Percentiles rank a stretch among this genome's conserved stretches.
Evolutionary conservation across 495 filamentous ascomycete genomes (phyloP).

Genomic region (Aspergillus bertholletiae): DNA sequence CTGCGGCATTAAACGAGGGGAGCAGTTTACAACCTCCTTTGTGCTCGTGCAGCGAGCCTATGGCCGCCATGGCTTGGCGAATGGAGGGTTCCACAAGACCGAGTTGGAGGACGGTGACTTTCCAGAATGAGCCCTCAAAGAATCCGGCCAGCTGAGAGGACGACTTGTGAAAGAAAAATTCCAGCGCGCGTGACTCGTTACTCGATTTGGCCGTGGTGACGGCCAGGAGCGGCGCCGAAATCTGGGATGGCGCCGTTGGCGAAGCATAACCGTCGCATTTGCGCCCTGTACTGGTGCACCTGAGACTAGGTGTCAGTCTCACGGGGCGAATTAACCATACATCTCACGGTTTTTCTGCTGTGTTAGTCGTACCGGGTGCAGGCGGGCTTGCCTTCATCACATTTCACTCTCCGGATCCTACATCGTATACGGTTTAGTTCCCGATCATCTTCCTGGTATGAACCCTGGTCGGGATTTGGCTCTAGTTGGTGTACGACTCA

Average conservation of each 20-base stretch:
- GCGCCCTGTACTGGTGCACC: slow-evolving; percentile 34
- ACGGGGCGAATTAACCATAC: no score
- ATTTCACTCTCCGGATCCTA: slow-evolving; percentile 26
- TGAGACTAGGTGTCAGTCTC: background rate
- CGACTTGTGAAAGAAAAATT: slow-evolving; percentile 16
- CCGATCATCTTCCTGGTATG: no score
- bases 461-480: background rate
- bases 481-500: slow-evolving; percentile 7
- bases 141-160: slow-evolving; percentile 58
- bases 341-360: background rate
- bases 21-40: background rate
- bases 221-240: slow-evolving; percentile 4
- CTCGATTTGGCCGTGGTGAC: slow-evolving; percentile 4
- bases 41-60: slow-evolving; percentile 57
- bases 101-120: slow-evolving; percentile 48
- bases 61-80: slow-evolving; percentile 58
- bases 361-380: slow-evolving; percentile 15
- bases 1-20: background rate
- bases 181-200: slow-evolving; percentile 11
- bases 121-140: slow-evolving; percentile 59
- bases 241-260: background rate
- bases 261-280: slow-evolving; percentile 30
- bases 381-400: slow-evolving; percentile 27
- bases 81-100: slow-evolving; percentile 57
- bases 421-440: background rate